phyloP scores from a whole-genome alignment of 2,329 filamentous ascomycete genomes.

The Neopestalotiopsis rosae region DNA sequence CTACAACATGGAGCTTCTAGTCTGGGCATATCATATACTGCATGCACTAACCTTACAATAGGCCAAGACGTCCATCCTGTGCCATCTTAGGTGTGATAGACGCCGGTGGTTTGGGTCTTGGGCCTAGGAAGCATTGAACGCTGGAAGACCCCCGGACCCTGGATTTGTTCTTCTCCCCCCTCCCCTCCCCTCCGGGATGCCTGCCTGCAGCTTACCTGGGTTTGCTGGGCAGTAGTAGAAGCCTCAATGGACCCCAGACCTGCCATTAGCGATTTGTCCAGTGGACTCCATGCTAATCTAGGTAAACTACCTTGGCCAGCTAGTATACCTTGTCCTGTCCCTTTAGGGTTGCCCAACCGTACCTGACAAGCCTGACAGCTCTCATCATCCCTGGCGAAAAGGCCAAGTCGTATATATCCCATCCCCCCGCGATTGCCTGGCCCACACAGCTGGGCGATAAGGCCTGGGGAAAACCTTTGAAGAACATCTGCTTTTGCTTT shows the following conservation, averaged over 20 bases:
- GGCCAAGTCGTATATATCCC: conserved; percentile 8
- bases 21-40: too few species aligned
- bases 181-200: neutral
- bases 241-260: neutral
- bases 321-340: neutral
- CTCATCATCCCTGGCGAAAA: neutral
- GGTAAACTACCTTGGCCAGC: too few species aligned
- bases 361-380: conserved; percentile 8
- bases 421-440: neutral
- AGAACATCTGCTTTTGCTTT: neutral
- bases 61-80: too few species aligned
- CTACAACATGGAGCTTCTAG: too few species aligned
- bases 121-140: neutral
- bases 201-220: neutral
- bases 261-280: too few species aligned
- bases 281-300: neutral
- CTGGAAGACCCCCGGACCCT: neutral
- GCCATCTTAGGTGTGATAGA: neutral
- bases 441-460: neutral
- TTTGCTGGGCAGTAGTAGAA: too few species aligned
- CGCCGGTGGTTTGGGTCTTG: neutral
- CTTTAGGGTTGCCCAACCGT: neutral
- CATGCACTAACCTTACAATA: too few species aligned
- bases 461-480: neutral
- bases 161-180: neutral